phyloP scores from a whole-genome alignment of 164 flowering plant genomes.

The Nymphaea colorata region DNA sequence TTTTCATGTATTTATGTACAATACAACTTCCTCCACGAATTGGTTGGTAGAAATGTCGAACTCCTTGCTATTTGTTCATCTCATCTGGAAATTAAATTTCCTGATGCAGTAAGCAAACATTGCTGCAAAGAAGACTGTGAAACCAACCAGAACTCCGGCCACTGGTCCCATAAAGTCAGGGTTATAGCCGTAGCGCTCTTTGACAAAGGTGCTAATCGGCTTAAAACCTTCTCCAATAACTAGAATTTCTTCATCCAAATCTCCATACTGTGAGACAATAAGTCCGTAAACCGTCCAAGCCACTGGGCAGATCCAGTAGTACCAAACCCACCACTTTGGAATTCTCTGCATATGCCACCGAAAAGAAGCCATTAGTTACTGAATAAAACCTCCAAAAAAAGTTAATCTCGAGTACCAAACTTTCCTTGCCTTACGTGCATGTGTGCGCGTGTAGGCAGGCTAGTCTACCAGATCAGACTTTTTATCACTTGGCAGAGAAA shows the following conservation, averaged over 20 bases:
- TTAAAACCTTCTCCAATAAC: conserved; percentile 24
- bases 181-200: conserved; percentile 44
- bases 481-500: not conserved
- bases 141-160: conserved; percentile 66
- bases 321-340: conserved; percentile 98
- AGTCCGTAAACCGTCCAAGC: conserved; percentile 90
- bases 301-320: conserved; percentile 81
- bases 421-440: too few species aligned
- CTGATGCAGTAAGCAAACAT: conserved; percentile 59
- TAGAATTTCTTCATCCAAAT: conserved; percentile 22
- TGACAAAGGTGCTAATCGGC: conserved; percentile 28
- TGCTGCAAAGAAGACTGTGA: conserved; percentile 62
- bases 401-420: too few species aligned
- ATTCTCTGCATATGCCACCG: conserved; percentile 35
- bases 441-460: too few species aligned
- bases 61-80: conserved; percentile 13
- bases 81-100: conserved; percentile 66
- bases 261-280: conserved; percentile 71
- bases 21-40: not conserved
- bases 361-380: not conserved
- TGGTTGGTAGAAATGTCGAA: too few species aligned
- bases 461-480: too few species aligned
- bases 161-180: conserved; percentile 64
- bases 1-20: not conserved
- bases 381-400: too few species aligned